Conservation (phyloP, 306 rosid genomes). For the Lagenaria siceraria region DNA sequence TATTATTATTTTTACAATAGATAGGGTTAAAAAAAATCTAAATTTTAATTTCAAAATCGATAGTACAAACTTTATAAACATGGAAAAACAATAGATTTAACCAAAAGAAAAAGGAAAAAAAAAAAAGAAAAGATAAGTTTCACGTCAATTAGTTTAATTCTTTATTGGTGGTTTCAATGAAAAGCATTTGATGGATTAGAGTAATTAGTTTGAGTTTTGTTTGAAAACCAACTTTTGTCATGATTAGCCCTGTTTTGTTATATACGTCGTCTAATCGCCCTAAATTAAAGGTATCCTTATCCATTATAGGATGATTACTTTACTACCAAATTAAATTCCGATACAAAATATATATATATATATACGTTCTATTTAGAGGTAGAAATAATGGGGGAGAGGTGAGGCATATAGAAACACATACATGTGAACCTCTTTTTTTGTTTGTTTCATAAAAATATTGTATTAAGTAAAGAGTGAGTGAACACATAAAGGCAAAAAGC, state of each 20-base stretch:
- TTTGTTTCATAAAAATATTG: not conserved
- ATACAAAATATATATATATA: no score
- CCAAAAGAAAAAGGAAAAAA: no score
- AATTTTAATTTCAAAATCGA: no score
- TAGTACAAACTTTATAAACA: no score
- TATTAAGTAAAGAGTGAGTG: not conserved
- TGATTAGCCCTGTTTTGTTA: not conserved
- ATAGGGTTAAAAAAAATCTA: no score
- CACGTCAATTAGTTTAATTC: not conserved
- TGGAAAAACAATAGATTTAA: not conserved
- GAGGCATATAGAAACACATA: not conserved
- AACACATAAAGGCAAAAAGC: not conserved
- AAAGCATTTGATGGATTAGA: not conserved
- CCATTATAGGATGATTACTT: no score
- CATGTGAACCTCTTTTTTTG: not conserved
- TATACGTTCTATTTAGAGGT: no score
- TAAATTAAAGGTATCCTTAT: no score
- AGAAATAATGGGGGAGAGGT: no score
- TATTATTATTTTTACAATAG: no score
- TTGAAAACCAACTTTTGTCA: not conserved
- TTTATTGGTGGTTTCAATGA: not conserved
- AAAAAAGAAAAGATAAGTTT: not conserved
- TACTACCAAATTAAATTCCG: no score
- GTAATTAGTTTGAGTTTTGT: not conserved
- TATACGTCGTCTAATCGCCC: no score